Evolutionary conservation across 768 basidiomycete genomes (phyloP), one percentile per base, ranked within the genome.

Genomic region (Lactarius deliciosus): DNA sequence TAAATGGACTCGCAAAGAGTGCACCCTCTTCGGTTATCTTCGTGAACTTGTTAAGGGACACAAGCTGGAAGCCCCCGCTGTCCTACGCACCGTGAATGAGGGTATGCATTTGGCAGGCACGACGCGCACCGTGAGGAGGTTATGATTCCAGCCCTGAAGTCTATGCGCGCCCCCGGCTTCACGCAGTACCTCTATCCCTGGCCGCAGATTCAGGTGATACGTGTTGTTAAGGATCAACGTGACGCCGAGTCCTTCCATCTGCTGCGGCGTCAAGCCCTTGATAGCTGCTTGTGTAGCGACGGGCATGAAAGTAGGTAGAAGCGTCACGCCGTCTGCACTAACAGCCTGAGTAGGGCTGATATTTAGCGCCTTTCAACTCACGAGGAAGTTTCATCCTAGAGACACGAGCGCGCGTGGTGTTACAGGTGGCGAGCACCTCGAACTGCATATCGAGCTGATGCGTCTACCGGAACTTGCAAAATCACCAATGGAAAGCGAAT

Each of bases 241-340:
- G 55, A 94, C 82, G 1, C 92, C 92, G 1, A 94, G 81, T 3
- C 87, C 81, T 74, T 94, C 91, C 45, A 91, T 86, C 77, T 95
- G 91, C 66, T 91, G 89, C 22, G 91, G 77, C 6, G 92, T 93
- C n/a, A 96, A 78, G 4, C 93, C 92, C 76, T 96, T 96, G 73
- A 96, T 92, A 7, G 93, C 90, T 20, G 90, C 92, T 74, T 96
- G 94, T 5, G 94, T 96, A 3, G 92, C 93, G 10, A 95, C 92
- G 3, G 93, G 94, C 94, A 95, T 96, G 72, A 96, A 96, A 0
- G 93, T 92, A 2, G 93, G 93, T 22, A 94, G 79, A 81, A 89
- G 85, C 2, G 92, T 94, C 45, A 83, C 78, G 10, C 91, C 92
- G 79, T 94, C 91, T 92, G 69, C 22, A 55, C 38, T 10, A 62